Evolutionary conservation across 2,329 filamentous ascomycete genomes (phyloP).

Genomic region (Pseudopithomyces chartarum): DNA sequence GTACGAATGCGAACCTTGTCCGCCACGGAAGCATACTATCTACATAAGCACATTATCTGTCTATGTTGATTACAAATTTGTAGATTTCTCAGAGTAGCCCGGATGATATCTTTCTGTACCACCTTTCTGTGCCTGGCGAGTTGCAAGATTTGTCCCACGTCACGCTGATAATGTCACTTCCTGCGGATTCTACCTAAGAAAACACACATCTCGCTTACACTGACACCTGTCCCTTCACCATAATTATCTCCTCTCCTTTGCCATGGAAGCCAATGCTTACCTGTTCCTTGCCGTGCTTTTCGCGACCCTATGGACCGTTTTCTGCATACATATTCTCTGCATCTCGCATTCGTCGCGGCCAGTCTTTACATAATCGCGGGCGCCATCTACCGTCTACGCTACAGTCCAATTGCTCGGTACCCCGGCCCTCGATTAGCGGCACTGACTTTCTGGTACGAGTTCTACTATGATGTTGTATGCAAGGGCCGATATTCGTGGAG

Average conservation of each 20-base stretch:
- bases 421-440: slow-evolving; percentile 31
- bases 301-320: slow-evolving; percentile 6
- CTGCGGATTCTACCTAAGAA: not conserved
- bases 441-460: slow-evolving; percentile 32
- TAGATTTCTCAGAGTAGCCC: not conserved
- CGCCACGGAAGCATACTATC: too few relatives aligned
- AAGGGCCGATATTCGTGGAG: slow-evolving; percentile 24
- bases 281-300: not conserved
- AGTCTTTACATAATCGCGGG: slow-evolving; percentile 1
- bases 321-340: not conserved
- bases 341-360: not conserved
- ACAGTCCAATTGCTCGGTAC: slow-evolving; percentile 23
- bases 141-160: not conserved
- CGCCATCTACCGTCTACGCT: slow-evolving; percentile 25
- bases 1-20: too few relatives aligned
- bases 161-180: slow-evolving; percentile 2
- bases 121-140: not conserved
- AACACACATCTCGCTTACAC: slow-evolving; percentile 1
- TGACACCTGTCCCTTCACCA: not conserved
- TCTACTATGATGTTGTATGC: slow-evolving; percentile 29
- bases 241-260: not conserved
- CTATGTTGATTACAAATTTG: not conserved
- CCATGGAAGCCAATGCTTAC: not conserved
- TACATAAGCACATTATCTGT: too few relatives aligned
- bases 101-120: too few relatives aligned